Percentiles rank a stretch among this genome's conserved stretches.
Conservation (phyloP, 345 rosid species). For the Eucalyptus brandiana region DNA sequence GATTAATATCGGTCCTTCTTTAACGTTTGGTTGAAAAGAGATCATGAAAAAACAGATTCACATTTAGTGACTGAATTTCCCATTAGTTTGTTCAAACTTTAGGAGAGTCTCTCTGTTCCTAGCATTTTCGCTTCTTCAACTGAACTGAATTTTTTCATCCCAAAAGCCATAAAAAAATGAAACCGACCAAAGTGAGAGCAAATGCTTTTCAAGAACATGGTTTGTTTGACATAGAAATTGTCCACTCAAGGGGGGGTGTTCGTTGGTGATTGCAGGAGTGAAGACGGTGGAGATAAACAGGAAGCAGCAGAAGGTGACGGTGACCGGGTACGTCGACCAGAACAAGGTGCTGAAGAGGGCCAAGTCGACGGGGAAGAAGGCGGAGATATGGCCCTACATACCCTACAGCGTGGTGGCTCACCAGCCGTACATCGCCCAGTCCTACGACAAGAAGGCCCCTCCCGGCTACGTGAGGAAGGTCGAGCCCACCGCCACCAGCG, state of each 20-base stretch:
- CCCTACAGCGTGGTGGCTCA: constrained; percentile 88
- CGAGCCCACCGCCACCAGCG: constrained; percentile 25
- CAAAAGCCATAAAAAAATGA: background rate
- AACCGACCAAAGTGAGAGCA: background rate
- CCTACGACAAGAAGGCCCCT: constrained; percentile 96
- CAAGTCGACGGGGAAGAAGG: constrained; percentile 79
- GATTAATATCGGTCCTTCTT: background rate
- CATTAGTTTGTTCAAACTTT: background rate
- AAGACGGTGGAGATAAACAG: constrained; percentile 75
- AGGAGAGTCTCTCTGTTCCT: background rate
- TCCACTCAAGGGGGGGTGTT: background rate
- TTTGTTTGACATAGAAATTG: background rate
- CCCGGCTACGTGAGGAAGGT: constrained; percentile 82
- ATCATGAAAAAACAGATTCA: background rate
- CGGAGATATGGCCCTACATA: constrained; percentile 94
- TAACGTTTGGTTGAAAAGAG: background rate
- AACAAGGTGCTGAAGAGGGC: constrained; percentile 83
- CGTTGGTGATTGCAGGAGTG: constrained; percentile 39
- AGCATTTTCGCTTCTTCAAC: background rate
- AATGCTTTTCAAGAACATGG: background rate
- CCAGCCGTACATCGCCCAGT: constrained; percentile 59
- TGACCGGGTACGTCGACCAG: constrained; percentile 70
- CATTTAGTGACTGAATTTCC: background rate
- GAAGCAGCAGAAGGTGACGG: constrained; percentile 88
- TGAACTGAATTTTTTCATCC: background rate